A percentile compares a stretch with the other conserved stretches of the same genome.
These are phyloP conservation scores for Microcyclosporella mali DNA, from an alignment of 2,329 filamentous ascomycete species.

Conservation along the genomic window DNA sequence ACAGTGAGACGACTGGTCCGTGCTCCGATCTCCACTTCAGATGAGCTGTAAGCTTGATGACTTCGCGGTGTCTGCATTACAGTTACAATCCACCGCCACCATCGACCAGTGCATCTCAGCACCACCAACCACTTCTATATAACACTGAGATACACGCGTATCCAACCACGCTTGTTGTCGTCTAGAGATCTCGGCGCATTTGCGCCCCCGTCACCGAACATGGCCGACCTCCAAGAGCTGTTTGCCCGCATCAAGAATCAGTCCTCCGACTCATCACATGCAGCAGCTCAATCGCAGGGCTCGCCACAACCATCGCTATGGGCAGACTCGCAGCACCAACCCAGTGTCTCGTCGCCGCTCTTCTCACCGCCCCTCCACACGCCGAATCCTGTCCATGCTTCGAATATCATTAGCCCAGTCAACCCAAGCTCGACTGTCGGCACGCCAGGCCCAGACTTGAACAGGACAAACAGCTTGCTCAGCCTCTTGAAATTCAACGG, in stretches of 20 bases:
- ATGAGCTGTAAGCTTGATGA: too few relatives aligned
- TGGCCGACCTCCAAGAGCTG: constrained; percentile 42
- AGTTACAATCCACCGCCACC: too few relatives aligned
- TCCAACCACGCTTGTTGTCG: background rate
- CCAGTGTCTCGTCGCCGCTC: constrained; percentile 53
- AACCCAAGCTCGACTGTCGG: constrained; percentile 37
- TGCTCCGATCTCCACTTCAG: too few relatives aligned
- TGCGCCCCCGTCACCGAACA: constrained; percentile 13
- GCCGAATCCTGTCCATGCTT: constrained; percentile 51
- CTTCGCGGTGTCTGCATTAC: too few relatives aligned
- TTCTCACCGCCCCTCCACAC: constrained; percentile 51
- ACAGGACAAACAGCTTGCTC: constrained; percentile 46
- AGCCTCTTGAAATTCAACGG: constrained; percentile 61
- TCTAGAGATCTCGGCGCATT: constrained; percentile 9
- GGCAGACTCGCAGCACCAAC: constrained; percentile 23
- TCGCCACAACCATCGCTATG: constrained; percentile 17
- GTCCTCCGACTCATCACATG: constrained; percentile 9
- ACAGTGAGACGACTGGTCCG: too few relatives aligned
- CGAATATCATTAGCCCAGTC: constrained; percentile 55
- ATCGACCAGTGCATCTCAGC: too few relatives aligned
- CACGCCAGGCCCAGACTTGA: constrained; percentile 35
- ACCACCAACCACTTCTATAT: background rate
- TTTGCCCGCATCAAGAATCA: constrained; percentile 38
- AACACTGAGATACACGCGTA: background rate
- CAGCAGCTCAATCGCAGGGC: constrained; percentile 5